Percentiles rank a stretch among this genome's conserved stretches.
Conservation (phyloP, 2,329 filamentous ascomycete species). For the Dothistroma pini region DNA sequence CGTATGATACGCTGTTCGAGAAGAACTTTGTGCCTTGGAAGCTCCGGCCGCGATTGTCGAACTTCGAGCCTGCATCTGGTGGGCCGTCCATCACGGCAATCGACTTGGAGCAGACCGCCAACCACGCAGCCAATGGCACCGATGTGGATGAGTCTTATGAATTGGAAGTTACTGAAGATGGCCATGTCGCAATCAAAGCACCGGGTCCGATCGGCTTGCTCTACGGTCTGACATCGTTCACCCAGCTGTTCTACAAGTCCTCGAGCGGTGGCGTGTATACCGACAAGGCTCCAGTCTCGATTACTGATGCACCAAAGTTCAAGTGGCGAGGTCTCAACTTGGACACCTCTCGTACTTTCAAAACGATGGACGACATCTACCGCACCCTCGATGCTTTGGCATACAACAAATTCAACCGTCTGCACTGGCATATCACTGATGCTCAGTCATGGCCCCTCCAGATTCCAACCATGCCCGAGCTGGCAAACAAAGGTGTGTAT, state of each 20-base stretch:
- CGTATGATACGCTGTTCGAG: conserved; percentile 61
- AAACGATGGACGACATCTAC: conserved; percentile 63
- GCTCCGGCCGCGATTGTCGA: conserved; percentile 60
- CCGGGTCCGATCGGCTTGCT: conserved; percentile 66
- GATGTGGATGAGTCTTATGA: conserved; percentile 73
- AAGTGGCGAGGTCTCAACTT: conserved; percentile 74
- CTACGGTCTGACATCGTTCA: conserved; percentile 70
- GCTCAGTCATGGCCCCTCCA: conserved; percentile 83
- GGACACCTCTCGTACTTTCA: conserved; percentile 72
- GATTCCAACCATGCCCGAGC: conserved; percentile 68
- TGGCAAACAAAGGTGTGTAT: conserved; percentile 72
- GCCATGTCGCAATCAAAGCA: conserved; percentile 61
- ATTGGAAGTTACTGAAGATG: conserved; percentile 56
- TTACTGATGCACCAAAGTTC: conserved; percentile 72
- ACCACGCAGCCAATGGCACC: conserved; percentile 54
- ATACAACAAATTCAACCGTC: conserved; percentile 77
- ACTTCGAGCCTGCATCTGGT: conserved; percentile 58
- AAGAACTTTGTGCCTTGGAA: conserved; percentile 75
- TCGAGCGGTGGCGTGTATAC: conserved; percentile 62
- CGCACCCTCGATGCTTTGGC: conserved; percentile 71
- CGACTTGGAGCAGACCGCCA: conserved; percentile 56
- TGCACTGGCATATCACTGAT: conserved; percentile 79
- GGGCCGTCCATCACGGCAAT: conserved; percentile 53
- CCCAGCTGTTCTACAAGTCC: conserved; percentile 75
- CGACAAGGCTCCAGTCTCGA: conserved; percentile 63